Evolutionary conservation across 2,329 filamentous ascomycete genomes (phyloP).

Genomic region (Neofusicoccum ribis): DNA sequence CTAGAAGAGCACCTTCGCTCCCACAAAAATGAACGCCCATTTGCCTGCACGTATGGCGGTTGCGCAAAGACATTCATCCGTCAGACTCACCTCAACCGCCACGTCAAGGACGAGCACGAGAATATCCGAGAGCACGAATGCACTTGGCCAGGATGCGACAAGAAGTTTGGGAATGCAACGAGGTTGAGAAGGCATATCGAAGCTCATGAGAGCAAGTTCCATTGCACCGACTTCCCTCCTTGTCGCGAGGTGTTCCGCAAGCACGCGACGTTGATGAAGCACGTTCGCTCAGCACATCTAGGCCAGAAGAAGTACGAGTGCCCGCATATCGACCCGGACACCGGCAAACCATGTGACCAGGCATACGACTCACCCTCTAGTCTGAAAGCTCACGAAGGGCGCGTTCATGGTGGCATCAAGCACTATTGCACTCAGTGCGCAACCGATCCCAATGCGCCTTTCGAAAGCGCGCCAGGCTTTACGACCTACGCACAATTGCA

Average conservation of each 20-base stretch:
- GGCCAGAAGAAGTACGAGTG: conserved; percentile 72
- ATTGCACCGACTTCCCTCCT: conserved; percentile 67
- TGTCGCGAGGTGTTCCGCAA: conserved; percentile 84
- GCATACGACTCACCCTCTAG: conserved; percentile 73
- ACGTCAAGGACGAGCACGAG: conserved; percentile 78
- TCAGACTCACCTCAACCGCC: conserved; percentile 81
- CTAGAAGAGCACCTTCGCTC: conserved; percentile 78
- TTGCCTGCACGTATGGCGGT: conserved; percentile 65
- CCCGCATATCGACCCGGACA: conserved; percentile 54
- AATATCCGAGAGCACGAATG: conserved; percentile 68
- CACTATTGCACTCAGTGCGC: conserved; percentile 79
- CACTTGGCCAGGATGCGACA: conserved; percentile 69
- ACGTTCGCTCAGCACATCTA: conserved; percentile 76
- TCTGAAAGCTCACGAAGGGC: conserved; percentile 69
- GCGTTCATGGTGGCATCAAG: conserved; percentile 67
- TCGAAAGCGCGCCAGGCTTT: conserved; percentile 52
- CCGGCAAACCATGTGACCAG: conserved; percentile 60
- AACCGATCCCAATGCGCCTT: conserved; percentile 40
- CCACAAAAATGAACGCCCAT: conserved; percentile 82
- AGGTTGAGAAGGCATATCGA: conserved; percentile 73
- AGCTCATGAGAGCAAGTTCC: conserved; percentile 75
- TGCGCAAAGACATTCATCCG: conserved; percentile 86
- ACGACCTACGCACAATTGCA: conserved; percentile 70
- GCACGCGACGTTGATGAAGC: conserved; percentile 79
- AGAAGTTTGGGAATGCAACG: conserved; percentile 79